Percentiles rank a stretch among this genome's conserved stretches.
These are phyloP conservation scores for Globisporangium radiosum DNA, from an alignment of 352 stramenopile genomes.

Conservation along the genomic window DNA sequence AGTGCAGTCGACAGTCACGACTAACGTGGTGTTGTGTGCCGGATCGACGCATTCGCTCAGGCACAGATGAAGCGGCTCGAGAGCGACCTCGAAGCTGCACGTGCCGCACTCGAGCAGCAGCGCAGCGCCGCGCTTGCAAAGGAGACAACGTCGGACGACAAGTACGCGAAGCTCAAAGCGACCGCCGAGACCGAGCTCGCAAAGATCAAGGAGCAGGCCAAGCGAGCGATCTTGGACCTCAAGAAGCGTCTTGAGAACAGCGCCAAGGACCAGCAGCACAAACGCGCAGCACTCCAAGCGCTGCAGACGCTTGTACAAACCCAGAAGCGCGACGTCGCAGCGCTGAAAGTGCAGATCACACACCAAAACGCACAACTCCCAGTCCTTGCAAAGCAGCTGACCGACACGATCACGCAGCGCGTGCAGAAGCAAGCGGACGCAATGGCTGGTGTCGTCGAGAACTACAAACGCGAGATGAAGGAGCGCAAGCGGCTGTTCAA, in stretches of 20 bases:
- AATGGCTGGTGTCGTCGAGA: slow-evolving; percentile 82
- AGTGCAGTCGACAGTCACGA: no score
- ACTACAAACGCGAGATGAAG: slow-evolving; percentile 87
- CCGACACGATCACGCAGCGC: slow-evolving; percentile 63
- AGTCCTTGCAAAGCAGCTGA: slow-evolving; percentile 56
- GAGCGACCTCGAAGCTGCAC: slow-evolving; percentile 21
- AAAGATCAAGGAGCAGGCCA: slow-evolving; percentile 86
- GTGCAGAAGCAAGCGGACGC: slow-evolving; percentile 69
- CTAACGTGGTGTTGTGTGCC: neutral
- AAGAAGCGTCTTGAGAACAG: slow-evolving; percentile 67
- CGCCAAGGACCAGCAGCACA: slow-evolving; percentile 52
- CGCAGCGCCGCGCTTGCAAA: slow-evolving; percentile 35
- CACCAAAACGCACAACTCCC: slow-evolving; percentile 52
- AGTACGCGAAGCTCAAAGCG: slow-evolving; percentile 69
- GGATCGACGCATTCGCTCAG: slow-evolving; percentile 7
- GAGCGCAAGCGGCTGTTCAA: slow-evolving; percentile 92
- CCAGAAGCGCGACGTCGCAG: slow-evolving; percentile 44
- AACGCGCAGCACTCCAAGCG: slow-evolving; percentile 31
- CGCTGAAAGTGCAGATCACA: slow-evolving; percentile 49
- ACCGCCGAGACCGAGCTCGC: slow-evolving; percentile 64
- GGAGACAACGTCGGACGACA: slow-evolving; percentile 50
- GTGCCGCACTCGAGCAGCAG: slow-evolving; percentile 48
- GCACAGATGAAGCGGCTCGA: slow-evolving; percentile 37
- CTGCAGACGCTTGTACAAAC: slow-evolving; percentile 41
- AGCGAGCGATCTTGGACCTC: slow-evolving; percentile 81